A percentile compares a stretch with the other conserved stretches of the same genome.
Conservation (phyloP, 208 protist species). For the Pavlovales sp. region DNA sequence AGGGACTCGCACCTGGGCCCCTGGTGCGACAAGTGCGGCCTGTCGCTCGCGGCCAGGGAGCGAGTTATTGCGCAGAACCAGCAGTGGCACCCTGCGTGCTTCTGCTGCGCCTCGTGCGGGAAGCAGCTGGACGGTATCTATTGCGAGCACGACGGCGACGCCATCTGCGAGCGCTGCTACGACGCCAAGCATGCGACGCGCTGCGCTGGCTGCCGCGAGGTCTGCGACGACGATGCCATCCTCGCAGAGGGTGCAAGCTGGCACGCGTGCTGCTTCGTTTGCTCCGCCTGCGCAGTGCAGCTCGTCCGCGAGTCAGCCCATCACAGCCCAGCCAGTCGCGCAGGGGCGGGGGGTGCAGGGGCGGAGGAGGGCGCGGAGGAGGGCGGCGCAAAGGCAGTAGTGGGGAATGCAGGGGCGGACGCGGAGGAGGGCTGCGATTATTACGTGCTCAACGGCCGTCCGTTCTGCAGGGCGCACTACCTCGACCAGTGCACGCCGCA, state of each 20-base stretch:
- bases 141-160: no score
- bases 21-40: neutral
- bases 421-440: neutral
- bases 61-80: neutral
- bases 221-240: neutral
- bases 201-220: neutral
- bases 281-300: neutral
- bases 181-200: neutral
- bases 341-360: no score
- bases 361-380: no score
- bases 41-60: neutral
- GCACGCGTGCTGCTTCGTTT: neutral
- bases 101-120: neutral
- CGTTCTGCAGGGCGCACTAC: neutral
- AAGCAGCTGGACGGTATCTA: neutral
- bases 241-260: neutral
- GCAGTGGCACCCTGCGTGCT: neutral
- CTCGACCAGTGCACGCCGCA: neutral
- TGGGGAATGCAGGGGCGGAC: no score
- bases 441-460: neutral
- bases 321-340: no score
- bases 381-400: no score
- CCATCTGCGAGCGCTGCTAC: neutral
- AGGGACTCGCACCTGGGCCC: neutral
- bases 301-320: no score